Base-by-base conservation (phyloP, 2,329 filamentous ascomycete species). In the Calonectria multiphialidica region DNA sequence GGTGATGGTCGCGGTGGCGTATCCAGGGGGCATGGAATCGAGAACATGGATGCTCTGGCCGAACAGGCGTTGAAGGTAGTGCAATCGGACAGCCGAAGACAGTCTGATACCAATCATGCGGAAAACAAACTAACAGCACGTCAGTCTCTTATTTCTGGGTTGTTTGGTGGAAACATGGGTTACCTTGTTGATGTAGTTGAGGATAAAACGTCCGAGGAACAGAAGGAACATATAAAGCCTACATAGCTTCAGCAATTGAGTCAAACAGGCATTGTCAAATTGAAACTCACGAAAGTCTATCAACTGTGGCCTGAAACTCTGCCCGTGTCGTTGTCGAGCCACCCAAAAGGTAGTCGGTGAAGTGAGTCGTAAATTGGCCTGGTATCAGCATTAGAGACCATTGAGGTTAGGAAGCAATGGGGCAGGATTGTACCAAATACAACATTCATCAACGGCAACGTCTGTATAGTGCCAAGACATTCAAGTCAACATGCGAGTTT, bases 211-310 rank as follows among this genome's bases (percentile, higher is more conserved):
- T 16, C 85, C 93, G 47, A 95, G 82, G 81, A 95, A 95, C 8
- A 95, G 85, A 68, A 91, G 90, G 67, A 95, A 89, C 77, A 95
- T 91, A 81, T 92, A 94, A 0, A 95, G 83, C 1, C 89, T 91
- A 72, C 28, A 33, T 21, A 49, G 50, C 4, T 25, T 70, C 23
- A 75, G 71, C 15, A 59, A 55, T 7, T 33, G 9, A 16, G 21
- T 5, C 25, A 23, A 30, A 6, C n/a, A 3, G 21, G 3, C 18
- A 47, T 21, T 10, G 18, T 8, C n/a, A 35, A 9, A 10, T 18
- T 35, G 5, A 9, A 37, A 76, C 86, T 77, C 78, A 88, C 81
- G 89, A 82, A 71, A 89, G 84, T 59, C 76, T 82, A 75, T 90
- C 86, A 37, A 90, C 76, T 13, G 75, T 77, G 2, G 75, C 71